Conservation (phyloP, 352 stramenopile species). For the Phytophthora macrochlamydospora region DNA sequence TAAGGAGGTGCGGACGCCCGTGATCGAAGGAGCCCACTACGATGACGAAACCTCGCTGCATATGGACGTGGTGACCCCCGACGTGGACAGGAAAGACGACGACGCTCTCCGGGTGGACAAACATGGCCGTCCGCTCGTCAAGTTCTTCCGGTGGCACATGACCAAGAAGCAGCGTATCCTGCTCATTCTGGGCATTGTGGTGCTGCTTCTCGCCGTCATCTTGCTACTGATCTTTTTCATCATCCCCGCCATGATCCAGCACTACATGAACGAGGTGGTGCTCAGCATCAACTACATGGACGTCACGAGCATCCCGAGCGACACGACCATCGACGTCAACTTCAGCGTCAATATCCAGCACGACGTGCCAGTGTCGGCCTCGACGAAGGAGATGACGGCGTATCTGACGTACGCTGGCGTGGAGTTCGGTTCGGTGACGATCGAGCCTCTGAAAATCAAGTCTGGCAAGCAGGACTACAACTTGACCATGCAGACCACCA, state of each 20-base stretch:
- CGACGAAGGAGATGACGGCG: conserved; percentile 45
- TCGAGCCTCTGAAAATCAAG: conserved; percentile 53
- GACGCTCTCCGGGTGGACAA: conserved; percentile 21
- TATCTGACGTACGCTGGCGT: conserved; percentile 45
- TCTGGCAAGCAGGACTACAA: conserved; percentile 56
- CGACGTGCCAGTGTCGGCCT: conserved; percentile 40
- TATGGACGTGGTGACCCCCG: conserved; percentile 18
- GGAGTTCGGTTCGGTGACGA: conserved; percentile 42
- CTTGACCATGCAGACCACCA: conserved; percentile 42
- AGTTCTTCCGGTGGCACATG: conserved; percentile 59
- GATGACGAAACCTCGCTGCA: background rate
- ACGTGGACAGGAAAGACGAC: conserved; percentile 21
- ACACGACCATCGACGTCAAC: conserved; percentile 47
- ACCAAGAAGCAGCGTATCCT: conserved; percentile 42
- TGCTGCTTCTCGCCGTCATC: conserved; percentile 43
- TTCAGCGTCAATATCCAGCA: conserved; percentile 59
- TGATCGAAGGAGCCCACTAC: conserved; percentile 12
- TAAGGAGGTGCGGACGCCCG: no score
- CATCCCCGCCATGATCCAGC: conserved; percentile 56
- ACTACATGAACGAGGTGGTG: conserved; percentile 55
- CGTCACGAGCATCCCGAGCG: conserved; percentile 45
- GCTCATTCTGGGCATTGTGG: conserved; percentile 35
- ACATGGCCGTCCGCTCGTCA: conserved; percentile 29
- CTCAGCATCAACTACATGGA: conserved; percentile 71
- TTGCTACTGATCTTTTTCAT: conserved; percentile 67